Evolutionary conservation across 306 rosid species (phyloP).

Genomic region (Mimosa bimucronata): DNA sequence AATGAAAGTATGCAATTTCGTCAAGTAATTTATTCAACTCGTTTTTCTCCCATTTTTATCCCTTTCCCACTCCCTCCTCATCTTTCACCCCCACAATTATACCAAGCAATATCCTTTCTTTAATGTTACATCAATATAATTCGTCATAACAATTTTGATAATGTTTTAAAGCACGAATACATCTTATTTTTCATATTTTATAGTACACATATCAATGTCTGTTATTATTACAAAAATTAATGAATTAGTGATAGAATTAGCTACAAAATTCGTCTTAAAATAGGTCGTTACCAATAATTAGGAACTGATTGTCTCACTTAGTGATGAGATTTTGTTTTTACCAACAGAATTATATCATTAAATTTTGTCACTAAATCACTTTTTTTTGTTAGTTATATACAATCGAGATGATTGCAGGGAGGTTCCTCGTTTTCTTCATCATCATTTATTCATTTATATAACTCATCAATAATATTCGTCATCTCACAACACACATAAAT

Average conservation of each 20-base stretch:
- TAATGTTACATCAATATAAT: background rate
- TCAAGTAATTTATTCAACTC: background rate
- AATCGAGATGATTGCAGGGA: background rate
- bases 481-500: no score
- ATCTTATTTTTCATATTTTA: background rate
- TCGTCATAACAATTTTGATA: no score
- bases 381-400: no score
- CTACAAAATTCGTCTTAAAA: no score
- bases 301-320: no score
- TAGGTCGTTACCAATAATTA: no score
- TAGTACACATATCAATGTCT: background rate
- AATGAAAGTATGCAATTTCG: slow-evolving; percentile 1
- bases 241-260: no score
- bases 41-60: background rate
- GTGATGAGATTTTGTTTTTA: no score
- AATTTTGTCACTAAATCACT: no score
- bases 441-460: background rate
- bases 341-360: no score
- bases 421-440: background rate
- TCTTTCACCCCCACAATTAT: background rate
- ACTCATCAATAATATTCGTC: no score
- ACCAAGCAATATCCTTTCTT: background rate
- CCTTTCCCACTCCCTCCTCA: background rate
- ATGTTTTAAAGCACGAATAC: background rate
- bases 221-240: no score